Percentiles rank a stretch among this genome's conserved stretches.
These are phyloP conservation scores for Lithocarpus polystachyus DNA, from an alignment of 306 rosid genomes.

Conservation along the genomic window DNA sequence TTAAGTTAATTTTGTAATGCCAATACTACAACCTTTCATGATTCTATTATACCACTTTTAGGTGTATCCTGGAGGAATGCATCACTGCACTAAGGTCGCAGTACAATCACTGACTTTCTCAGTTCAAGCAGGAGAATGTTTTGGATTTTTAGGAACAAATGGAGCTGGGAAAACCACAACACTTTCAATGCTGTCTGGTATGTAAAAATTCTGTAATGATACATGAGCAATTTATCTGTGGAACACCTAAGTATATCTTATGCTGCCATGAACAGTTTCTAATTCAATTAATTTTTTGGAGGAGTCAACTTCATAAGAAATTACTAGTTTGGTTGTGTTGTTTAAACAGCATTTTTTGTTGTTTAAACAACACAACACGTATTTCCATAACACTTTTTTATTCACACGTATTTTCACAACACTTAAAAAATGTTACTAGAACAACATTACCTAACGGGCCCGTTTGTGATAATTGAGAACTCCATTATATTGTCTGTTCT, in stretches of 20 bases:
- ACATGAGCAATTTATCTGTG: neutral
- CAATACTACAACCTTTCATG: neutral
- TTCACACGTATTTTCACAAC: too few species aligned
- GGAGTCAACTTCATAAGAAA: neutral
- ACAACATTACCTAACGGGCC: too few species aligned
- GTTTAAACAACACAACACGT: too few species aligned
- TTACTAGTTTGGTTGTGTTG: too few species aligned
- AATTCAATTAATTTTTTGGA: neutral
- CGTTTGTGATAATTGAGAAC: neutral
- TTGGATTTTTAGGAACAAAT: conserved; percentile 94
- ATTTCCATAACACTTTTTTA: too few species aligned
- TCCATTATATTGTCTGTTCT: neutral
- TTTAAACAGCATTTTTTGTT: too few species aligned
- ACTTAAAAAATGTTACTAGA: too few species aligned
- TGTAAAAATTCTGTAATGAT: conserved; percentile 16
- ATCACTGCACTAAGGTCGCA: conserved; percentile 61
- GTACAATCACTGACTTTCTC: conserved; percentile 89
- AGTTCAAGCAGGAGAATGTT: conserved; percentile 95
- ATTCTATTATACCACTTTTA: conserved; percentile 34
- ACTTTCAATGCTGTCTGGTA: conserved; percentile 89
- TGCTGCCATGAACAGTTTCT: neutral
- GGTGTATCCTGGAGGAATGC: conserved; percentile 73
- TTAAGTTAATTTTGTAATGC: conserved; percentile 5
- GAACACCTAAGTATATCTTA: neutral
- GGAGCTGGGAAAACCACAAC: conserved; percentile 99